A percentile compares a stretch with the other conserved stretches of the same genome.
phyloP scores from a whole-genome alignment of 352 stramenopile species.

The Globisporangium iwayamae region DNA sequence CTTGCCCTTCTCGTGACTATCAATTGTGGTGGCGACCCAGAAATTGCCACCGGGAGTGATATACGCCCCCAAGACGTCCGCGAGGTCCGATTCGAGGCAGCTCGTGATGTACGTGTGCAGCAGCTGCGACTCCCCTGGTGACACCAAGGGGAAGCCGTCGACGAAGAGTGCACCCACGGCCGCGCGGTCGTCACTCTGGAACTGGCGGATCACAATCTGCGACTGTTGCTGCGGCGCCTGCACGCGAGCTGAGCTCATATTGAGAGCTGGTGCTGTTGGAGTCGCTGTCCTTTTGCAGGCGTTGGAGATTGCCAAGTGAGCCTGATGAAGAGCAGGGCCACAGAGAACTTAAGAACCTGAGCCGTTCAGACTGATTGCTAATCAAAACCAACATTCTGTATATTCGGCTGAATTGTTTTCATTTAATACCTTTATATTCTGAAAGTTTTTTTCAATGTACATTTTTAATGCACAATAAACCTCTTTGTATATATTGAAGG shows the following conservation, averaged over 20 bases:
- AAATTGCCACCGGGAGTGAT: slow-evolving; percentile 32
- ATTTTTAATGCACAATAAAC: not conserved
- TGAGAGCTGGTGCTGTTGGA: not conserved
- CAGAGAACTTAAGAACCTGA: not conserved
- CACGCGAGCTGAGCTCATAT: not conserved
- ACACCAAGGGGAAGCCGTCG: slow-evolving; percentile 11
- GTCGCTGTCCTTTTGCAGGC: too few relatives aligned
- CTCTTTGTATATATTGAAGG: not conserved
- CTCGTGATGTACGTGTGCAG: slow-evolving; percentile 9
- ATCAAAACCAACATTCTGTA: not conserved
- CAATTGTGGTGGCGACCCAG: slow-evolving; percentile 23
- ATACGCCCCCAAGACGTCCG: slow-evolving; percentile 8
- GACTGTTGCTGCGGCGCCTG: not conserved
- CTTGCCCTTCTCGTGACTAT: not conserved
- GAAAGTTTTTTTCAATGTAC: too few relatives aligned
- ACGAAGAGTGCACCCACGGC: slow-evolving; percentile 11
- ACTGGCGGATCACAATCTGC: slow-evolving; percentile 17
- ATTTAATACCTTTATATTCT: not conserved
- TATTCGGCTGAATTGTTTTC: not conserved
- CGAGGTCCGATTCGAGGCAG: slow-evolving; percentile 12
- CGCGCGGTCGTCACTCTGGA: slow-evolving; percentile 2
- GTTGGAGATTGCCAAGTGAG: not conserved
- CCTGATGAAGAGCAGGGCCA: not conserved
- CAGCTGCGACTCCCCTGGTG: not conserved
- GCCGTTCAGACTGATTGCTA: not conserved